These are phyloP conservation scores for Penicillium sp. DNA, from an alignment of 2,329 filamentous ascomycete species.

Conservation along the genomic window DNA sequence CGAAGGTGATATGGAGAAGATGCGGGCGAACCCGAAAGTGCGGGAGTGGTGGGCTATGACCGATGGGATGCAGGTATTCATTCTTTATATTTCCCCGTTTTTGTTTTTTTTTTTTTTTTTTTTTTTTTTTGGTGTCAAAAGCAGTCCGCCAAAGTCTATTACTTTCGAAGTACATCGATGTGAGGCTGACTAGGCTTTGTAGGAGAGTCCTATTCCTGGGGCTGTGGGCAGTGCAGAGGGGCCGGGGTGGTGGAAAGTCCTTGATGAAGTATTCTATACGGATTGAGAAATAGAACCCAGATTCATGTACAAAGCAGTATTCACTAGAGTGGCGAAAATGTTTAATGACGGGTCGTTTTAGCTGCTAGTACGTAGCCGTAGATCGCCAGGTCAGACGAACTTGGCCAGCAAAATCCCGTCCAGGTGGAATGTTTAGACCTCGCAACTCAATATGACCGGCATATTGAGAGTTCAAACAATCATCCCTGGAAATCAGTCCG, in stretches of 20 bases:
- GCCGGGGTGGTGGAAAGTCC: conserved; percentile 42
- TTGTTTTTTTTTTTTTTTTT: neutral
- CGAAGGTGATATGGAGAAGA: conserved; percentile 74
- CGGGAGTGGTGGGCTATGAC: conserved; percentile 83
- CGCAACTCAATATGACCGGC: conserved; percentile 1
- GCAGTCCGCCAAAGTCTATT: neutral
- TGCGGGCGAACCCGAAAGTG: conserved; percentile 74
- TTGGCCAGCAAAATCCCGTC: neutral
- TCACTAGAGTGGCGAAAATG: neutral
- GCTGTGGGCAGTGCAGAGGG: conserved; percentile 40
- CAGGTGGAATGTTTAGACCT: neutral
- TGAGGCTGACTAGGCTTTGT: conserved; percentile 10
- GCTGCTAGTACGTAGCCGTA: neutral
- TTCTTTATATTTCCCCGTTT: neutral
- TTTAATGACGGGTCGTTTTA: neutral
- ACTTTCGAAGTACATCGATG: neutral
- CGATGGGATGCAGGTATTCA: conserved; percentile 68
- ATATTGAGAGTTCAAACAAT: neutral
- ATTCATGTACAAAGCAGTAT: conserved; percentile 5
- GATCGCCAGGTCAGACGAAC: neutral
- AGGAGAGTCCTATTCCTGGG: conserved; percentile 40
- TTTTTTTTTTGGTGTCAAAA: neutral
- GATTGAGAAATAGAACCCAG: conserved; percentile 22
- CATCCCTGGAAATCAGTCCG: neutral
- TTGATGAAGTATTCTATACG: conserved; percentile 43